Conservation (phyloP, 83 land plant species). For the Thuja plicata region DNA sequence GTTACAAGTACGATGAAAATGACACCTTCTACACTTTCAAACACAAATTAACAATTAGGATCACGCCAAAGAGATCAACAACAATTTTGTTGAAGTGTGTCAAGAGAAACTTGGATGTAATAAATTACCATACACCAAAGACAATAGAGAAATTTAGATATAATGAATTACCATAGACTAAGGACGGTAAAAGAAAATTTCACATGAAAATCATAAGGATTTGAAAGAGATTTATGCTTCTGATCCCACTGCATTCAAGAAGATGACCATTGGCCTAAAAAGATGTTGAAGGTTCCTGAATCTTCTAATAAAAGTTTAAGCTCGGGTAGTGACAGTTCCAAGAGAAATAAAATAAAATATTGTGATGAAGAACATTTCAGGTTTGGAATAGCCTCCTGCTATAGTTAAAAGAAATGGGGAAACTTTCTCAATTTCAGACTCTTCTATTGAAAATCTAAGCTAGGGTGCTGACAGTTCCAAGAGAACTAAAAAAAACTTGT, state of each 20-base stretch:
- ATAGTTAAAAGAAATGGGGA: not conserved
- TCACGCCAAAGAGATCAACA: not conserved
- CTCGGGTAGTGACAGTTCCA: not conserved
- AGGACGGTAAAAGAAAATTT: not conserved
- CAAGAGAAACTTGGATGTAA: not conserved
- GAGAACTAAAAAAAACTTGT: not conserved
- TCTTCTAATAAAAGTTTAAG: not conserved
- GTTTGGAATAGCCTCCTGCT: not conserved
- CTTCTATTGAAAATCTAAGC: not conserved
- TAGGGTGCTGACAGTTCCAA: not conserved
- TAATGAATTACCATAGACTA: not conserved
- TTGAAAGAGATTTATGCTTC: not conserved
- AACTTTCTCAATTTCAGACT: not conserved
- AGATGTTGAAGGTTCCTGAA: not conserved
- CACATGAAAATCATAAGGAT: not conserved
- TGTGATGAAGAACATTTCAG: not conserved
- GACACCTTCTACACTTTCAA: not conserved
- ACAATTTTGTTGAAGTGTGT: not conserved
- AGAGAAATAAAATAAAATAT: not conserved
- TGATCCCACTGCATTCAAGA: not conserved
- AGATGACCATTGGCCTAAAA: not conserved
- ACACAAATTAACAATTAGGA: not conserved
- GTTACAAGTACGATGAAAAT: not conserved
- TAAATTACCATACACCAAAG: not conserved
- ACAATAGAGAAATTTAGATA: not conserved